Evolutionary conservation across 495 filamentous ascomycete species (phyloP).

Genomic region (Xylaria palmicola): DNA sequence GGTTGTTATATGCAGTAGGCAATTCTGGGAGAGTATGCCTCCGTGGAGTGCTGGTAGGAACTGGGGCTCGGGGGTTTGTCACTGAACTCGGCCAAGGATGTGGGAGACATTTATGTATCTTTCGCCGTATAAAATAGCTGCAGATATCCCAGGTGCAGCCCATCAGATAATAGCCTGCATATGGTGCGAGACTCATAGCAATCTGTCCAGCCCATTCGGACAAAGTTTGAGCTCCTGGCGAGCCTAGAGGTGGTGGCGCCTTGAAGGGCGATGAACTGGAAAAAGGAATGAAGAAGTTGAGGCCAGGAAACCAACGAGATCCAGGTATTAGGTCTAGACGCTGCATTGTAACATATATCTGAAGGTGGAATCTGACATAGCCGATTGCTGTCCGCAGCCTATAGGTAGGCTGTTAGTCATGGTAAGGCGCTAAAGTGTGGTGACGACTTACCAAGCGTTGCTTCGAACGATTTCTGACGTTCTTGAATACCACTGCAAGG

Average conservation of each 20-base stretch:
- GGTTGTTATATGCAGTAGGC: conserved; percentile 27
- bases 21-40: conserved; percentile 26
- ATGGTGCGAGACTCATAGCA: conserved; percentile 33
- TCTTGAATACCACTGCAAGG: conserved; percentile 17
- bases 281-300: conserved; percentile 51
- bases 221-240: conserved; percentile 21
- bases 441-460: conserved; percentile 3
- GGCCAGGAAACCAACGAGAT: conserved; percentile 38
- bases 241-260: conserved; percentile 33
- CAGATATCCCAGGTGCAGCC: conserved; percentile 19
- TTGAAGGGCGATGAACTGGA: conserved; percentile 45
- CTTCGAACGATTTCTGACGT: neutral
- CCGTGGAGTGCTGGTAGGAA: conserved; percentile 4
- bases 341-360: conserved; percentile 49
- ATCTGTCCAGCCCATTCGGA: conserved; percentile 32
- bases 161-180: conserved; percentile 32
- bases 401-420: conserved; percentile 5
- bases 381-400: conserved; percentile 30
- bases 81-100: conserved; percentile 14
- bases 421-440: neutral
- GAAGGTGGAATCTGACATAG: conserved; percentile 46
- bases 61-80: neutral
- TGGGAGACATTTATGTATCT: conserved; percentile 21
- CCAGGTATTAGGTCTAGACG: conserved; percentile 45
- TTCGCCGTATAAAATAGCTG: conserved; percentile 13